Conservation (phyloP, 306 rosid species). For the Geum urbanum region DNA sequence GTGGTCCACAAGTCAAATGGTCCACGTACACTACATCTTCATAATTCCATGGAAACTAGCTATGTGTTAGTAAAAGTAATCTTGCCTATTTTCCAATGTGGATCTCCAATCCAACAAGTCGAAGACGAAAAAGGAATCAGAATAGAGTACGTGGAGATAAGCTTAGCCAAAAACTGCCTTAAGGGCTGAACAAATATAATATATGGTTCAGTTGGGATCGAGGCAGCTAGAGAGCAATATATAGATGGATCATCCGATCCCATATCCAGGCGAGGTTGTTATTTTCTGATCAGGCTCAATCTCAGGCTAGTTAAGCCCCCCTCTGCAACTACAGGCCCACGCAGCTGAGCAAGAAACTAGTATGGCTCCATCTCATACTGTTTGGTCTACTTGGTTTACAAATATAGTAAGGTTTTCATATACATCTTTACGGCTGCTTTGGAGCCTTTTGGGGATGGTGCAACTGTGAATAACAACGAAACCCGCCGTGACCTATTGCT, state of each 20-base stretch:
- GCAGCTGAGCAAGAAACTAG: neutral
- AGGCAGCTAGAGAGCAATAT: no score
- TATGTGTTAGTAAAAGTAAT: neutral
- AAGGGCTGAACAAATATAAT: no score
- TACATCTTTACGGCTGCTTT: conserved; percentile 32
- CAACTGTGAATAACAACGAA: neutral
- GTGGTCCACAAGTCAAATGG: conserved; percentile 24
- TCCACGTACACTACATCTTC: conserved; percentile 21
- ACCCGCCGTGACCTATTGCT: conserved; percentile 23
- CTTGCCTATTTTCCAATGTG: no score
- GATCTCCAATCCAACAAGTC: no score
- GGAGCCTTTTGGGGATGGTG: conserved; percentile 10
- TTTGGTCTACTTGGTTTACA: neutral
- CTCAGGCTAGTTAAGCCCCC: neutral
- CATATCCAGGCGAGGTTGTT: conserved; percentile 25
- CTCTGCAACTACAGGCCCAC: conserved; percentile 2
- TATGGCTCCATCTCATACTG: neutral
- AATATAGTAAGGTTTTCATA: conserved; percentile 3
- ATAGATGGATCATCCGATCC: conserved; percentile 11
- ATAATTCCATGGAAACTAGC: conserved; percentile 14
- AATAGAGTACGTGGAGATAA: no score
- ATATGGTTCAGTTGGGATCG: no score
- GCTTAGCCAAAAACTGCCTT: no score
- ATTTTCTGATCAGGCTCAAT: neutral
- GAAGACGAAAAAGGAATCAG: no score